Evolutionary conservation across 2,329 filamentous ascomycete species (phyloP).

Genomic region (Colletotrichum sp.): DNA sequence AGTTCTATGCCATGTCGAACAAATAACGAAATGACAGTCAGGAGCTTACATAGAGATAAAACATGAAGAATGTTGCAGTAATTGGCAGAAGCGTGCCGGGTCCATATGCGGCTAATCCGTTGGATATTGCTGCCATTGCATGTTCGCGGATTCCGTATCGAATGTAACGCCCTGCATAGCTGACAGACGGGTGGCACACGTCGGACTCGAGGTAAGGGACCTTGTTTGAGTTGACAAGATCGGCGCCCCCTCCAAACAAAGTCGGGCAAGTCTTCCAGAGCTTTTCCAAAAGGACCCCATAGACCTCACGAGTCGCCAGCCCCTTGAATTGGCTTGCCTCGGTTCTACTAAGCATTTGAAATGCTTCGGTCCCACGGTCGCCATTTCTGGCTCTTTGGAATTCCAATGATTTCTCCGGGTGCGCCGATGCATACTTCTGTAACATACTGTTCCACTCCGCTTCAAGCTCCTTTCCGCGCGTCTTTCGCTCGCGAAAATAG

Average conservation of each 20-base stretch:
- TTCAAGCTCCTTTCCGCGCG: constrained; percentile 46
- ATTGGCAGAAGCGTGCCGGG: constrained; percentile 56
- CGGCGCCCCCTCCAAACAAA: constrained; percentile 36
- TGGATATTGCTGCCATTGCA: constrained; percentile 51
- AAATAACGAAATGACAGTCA: background rate
- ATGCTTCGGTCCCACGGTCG: constrained; percentile 24
- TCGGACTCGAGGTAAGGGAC: constrained; percentile 53
- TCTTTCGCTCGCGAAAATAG: constrained; percentile 47
- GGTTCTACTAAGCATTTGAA: constrained; percentile 9
- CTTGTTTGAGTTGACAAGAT: constrained; percentile 48
- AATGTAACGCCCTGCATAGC: constrained; percentile 57
- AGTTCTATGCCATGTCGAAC: background rate
- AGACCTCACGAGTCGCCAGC: constrained; percentile 39
- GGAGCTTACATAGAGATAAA: constrained; percentile 42
- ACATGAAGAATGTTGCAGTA: constrained; percentile 62
- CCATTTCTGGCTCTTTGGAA: constrained; percentile 51
- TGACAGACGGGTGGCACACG: constrained; percentile 36
- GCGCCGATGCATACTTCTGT: constrained; percentile 40
- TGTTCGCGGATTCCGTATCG: constrained; percentile 55
- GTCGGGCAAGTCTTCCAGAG: constrained; percentile 23
- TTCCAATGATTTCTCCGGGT: constrained; percentile 52
- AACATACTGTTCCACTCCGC: constrained; percentile 49
- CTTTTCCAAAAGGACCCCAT: constrained; percentile 29
- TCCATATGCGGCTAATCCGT: constrained; percentile 58
- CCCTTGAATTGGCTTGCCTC: constrained; percentile 19